Evolutionary conservation across 75 land plant genomes (phyloP), one percentile per base, ranked within the genome.

Genomic region (Pinus albicaulis): DNA sequence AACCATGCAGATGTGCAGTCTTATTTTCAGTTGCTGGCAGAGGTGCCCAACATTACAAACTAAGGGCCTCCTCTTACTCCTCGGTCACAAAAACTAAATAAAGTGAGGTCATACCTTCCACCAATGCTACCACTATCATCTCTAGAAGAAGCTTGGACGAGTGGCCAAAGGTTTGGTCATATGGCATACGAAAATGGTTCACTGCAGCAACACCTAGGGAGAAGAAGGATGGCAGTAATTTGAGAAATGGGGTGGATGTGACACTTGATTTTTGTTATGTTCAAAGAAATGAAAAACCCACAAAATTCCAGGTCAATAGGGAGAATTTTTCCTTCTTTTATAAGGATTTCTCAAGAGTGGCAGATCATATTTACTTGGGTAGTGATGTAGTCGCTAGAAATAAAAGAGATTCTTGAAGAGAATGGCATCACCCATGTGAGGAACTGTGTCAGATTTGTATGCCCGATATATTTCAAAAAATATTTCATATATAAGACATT

Each of bases 311-410:
- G 74, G 80, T 81, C n/a, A 87, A 81, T 82, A 80, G 74, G 71
- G 91, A 93, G 61, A 91, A 89, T 78, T 86, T 95, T 65, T 91
- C 96, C 1, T 89, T 86, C 75, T 93, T 91, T 63, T 91, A 93
- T 28, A 95, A 95, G 84, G 92, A 95, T 57, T 95, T 94, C 74
- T 93, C 96, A 5, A 86, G 84, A 83, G 88, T 95, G 13, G 83
- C 2, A 0, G 31, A 31, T 31, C 31, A 31, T 31, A 31, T 31
- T 31, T 31, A 31, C 31, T 31, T 31, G 0, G 31, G 31, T 2
- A 31, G 0, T 31, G 31, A 31, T 31, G 0, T 1, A 31, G 1
- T 31, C 31, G 2, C 31, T 2, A 31, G 1, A 31, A 31, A 31
- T 86, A 91, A 20, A 95, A 93, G 0, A 93, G 94, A 76, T 86